Conservation (phyloP, 257 asterid genomes). For the Capsicum rhomboideum region DNA sequence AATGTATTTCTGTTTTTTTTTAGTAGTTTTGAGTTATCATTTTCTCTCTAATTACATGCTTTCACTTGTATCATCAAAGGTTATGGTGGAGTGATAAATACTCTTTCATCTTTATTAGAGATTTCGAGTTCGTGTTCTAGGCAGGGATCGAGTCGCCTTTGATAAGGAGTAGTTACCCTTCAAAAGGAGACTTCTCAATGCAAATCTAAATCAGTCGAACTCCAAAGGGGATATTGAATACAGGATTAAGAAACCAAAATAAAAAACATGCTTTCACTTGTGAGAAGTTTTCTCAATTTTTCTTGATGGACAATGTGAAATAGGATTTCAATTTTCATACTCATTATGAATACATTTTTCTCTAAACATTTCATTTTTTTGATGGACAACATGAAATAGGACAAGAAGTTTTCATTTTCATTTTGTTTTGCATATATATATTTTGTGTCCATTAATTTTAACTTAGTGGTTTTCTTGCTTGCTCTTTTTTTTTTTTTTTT, state of each 20-base stretch:
- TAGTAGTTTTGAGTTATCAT: no score
- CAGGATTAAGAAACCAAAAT: not conserved
- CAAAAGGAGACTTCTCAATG: not conserved
- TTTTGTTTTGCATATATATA: not conserved
- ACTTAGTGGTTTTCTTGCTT: no score
- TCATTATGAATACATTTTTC: not conserved
- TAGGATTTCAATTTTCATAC: not conserved
- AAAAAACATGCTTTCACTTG: not conserved
- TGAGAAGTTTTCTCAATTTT: not conserved
- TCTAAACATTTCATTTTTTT: not conserved
- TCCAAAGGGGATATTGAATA: not conserved
- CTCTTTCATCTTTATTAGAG: not conserved
- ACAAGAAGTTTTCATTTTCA: not conserved
- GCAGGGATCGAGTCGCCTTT: no score
- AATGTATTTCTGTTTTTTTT: no score
- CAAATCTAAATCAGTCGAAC: not conserved
- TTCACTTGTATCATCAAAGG: not conserved
- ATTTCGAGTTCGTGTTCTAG: no score
- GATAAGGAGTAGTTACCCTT: not conserved
- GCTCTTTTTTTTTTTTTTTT: no score
- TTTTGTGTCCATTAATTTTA: no score
- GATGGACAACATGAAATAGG: not conserved
- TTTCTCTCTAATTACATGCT: no score
- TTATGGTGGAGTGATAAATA: not conserved
- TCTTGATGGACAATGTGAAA: not conserved